Conservation (phyloP, 139 green algal species). For the Desmodesmus armatus region DNA sequence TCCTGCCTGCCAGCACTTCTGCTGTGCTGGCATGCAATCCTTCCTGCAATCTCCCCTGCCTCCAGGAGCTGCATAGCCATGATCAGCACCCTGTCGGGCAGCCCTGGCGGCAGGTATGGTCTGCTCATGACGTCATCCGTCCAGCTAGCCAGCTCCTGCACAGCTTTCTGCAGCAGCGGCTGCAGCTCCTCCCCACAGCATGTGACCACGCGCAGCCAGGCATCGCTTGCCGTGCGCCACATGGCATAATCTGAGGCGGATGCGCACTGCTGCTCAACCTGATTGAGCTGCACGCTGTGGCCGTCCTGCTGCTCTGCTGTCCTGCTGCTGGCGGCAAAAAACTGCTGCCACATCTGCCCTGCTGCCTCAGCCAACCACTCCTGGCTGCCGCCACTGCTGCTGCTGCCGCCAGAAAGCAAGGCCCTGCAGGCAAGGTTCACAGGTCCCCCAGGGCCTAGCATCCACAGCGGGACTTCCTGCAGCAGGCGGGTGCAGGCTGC, state of each 20-base stretch:
- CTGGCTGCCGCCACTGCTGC: not conserved
- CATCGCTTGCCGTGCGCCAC: not conserved
- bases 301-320: slow-evolving; percentile 1
- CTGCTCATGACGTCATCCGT: not conserved
- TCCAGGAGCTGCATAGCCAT: not conserved
- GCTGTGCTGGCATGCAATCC: too few relatives aligned
- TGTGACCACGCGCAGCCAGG: not conserved
- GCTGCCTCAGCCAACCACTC: not conserved
- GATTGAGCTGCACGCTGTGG: not conserved
- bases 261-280: slow-evolving; percentile 32
- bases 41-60: not conserved
- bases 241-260: not conserved
- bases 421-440: not conserved
- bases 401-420: slow-evolving; percentile 26
- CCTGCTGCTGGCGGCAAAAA: slow-evolving; percentile 6
- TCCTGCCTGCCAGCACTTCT: too few relatives aligned
- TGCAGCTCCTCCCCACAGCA: slow-evolving; percentile 9
- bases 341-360: slow-evolving; percentile 35
- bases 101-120: not conserved
- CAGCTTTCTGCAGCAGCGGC: not conserved
- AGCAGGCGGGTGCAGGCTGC: not conserved
- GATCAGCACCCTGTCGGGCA: slow-evolving; percentile 9
- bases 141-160: not conserved
- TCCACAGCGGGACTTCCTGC: not conserved
- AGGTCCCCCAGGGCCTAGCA: slow-evolving; percentile 4